A percentile compares a stretch with the other conserved stretches of the same genome.
phyloP scores from a whole-genome alignment of 805 yeast genomes.

The Candida succiphila region DNA sequence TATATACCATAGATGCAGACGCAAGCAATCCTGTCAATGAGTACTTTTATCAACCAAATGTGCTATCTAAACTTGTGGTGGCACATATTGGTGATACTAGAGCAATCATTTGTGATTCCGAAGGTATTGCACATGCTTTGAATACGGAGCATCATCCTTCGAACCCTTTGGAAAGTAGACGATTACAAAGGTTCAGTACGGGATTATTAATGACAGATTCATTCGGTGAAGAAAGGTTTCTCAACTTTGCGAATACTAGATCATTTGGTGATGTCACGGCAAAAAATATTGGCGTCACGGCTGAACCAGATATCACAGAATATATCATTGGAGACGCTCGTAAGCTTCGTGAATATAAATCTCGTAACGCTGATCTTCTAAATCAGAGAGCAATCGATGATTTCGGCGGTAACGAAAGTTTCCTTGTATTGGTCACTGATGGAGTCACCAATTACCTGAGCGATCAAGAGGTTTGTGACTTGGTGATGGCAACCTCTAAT shows the following conservation, averaged over 20 bases:
- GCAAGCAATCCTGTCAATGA: conserved; percentile 14
- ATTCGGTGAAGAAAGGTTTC: conserved; percentile 82
- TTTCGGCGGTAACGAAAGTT: conserved; percentile 81
- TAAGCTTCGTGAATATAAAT: conserved; percentile 24
- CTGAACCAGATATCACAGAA: conserved; percentile 84
- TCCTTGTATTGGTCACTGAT: conserved; percentile 74
- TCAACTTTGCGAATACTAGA: conserved; percentile 81
- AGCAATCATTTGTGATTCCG: conserved; percentile 72
- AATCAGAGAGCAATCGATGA: conserved; percentile 15
- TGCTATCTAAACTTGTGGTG: conserved; percentile 57
- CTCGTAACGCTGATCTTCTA: conserved; percentile 11
- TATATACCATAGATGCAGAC: conserved; percentile 21
- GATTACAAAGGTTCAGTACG: conserved; percentile 57
- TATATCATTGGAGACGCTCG: conserved; percentile 54
- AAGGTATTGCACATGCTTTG: conserved; percentile 71
- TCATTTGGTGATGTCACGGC: conserved; percentile 84
- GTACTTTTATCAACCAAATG: conserved; percentile 56
- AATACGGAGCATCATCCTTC: conserved; percentile 84
- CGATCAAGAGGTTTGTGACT: conserved; percentile 88
- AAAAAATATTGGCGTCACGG: conserved; percentile 75
- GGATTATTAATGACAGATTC: conserved; percentile 73
- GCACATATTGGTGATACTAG: conserved; percentile 94
- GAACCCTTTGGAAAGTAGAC: conserved; percentile 62
- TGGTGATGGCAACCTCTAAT: conserved; percentile 60
- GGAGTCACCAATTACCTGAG: conserved; percentile 75